Conservation (phyloP, 306 rosid species). For the Astragalus membranaceus region DNA sequence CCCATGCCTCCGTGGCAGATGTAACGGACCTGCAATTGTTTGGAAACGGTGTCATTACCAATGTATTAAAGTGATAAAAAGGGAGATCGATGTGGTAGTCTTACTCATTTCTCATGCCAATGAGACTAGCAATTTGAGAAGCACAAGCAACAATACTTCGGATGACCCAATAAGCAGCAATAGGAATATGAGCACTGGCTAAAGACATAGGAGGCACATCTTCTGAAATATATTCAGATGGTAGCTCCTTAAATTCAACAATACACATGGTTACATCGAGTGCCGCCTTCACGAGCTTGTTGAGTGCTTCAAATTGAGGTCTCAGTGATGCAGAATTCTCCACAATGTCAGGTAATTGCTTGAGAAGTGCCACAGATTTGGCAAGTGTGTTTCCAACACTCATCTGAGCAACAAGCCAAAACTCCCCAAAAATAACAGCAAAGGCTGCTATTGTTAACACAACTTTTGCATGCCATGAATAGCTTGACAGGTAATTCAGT, state of each 20-base stretch:
- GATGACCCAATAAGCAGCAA: conserved; percentile 76
- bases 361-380: conserved; percentile 67
- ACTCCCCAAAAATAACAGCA: conserved; percentile 64
- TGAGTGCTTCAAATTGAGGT: conserved; percentile 63
- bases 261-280: conserved; percentile 48
- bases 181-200: conserved; percentile 61
- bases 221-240: conserved; percentile 60
- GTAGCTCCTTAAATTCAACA: conserved; percentile 50
- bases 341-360: conserved; percentile 51
- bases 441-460: conserved; percentile 75
- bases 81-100: conserved; percentile 4
- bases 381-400: conserved; percentile 56
- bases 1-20: conserved; percentile 68
- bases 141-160: conserved; percentile 68
- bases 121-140: conserved; percentile 46
- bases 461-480: conserved; percentile 86
- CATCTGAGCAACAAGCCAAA: conserved; percentile 72
- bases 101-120: conserved; percentile 67
- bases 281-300: conserved; percentile 45
- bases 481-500: conserved; percentile 51
- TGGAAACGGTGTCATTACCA: background rate
- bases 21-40: conserved; percentile 38
- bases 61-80: background rate
- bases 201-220: conserved; percentile 57
- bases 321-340: conserved; percentile 45